phyloP scores from a whole-genome alignment of 2,329 filamentous ascomycete species.

The Mycocentrospora acerina region DNA sequence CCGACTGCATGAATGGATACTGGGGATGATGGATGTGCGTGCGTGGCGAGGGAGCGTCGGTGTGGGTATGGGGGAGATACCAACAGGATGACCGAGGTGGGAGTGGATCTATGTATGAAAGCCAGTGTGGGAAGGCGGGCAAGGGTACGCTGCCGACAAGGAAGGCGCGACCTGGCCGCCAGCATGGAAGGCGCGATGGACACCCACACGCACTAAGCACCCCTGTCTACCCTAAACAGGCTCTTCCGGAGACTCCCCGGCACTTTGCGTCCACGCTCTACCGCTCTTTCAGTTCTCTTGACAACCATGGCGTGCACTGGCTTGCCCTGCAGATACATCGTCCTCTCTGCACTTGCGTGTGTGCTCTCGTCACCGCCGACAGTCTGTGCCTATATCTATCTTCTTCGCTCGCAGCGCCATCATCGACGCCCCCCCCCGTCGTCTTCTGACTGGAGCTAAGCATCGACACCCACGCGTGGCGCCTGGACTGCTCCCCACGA shows the following conservation, averaged over 20 bases:
- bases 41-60: constrained; percentile 1
- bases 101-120: constrained; percentile 28
- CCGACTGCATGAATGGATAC: constrained; percentile 18
- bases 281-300: constrained; percentile 11
- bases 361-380: too few species aligned
- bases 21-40: background rate
- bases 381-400: too few species aligned
- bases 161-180: constrained; percentile 19
- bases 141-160: constrained; percentile 16
- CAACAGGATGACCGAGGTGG: constrained; percentile 7
- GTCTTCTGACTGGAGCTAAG: constrained; percentile 13
- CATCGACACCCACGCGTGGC: constrained; percentile 23
- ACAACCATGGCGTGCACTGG: too few species aligned
- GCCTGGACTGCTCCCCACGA: constrained; percentile 12
- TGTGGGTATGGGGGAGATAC: constrained; percentile 1
- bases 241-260: constrained; percentile 21
- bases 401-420: too few species aligned
- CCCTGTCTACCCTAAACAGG: background rate
- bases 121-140: constrained; percentile 16
- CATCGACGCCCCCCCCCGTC: constrained; percentile 6
- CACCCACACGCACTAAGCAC: too few species aligned
- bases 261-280: constrained; percentile 19
- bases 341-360: too few species aligned
- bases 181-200: background rate
- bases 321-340: too few species aligned